These are phyloP conservation scores for Oemleria cerasiformis DNA, from an alignment of 306 rosid species.

Conservation along the genomic window DNA sequence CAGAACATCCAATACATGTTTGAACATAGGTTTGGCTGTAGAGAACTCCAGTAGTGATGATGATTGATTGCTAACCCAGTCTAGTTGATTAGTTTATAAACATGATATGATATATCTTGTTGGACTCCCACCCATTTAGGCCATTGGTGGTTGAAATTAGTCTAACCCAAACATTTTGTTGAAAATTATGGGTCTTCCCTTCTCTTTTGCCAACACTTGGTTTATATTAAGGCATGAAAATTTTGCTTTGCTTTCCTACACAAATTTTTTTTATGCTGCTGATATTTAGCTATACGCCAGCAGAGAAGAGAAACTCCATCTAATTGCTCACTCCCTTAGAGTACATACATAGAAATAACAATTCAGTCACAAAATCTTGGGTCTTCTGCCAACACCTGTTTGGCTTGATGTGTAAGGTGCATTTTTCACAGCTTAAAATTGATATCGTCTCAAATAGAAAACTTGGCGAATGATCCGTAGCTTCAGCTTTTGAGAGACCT, in stretches of 20 bases:
- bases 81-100: neutral
- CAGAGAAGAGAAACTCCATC: no score
- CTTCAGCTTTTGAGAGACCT: no score
- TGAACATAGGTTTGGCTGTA: conserved; percentile 36
- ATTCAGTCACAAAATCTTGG: no score
- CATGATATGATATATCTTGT: neutral
- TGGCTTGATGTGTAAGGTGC: no score
- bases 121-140: neutral
- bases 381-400: no score
- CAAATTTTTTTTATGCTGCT: neutral
- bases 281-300: no score
- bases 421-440: neutral
- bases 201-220: neutral
- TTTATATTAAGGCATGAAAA: neutral
- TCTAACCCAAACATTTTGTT: neutral
- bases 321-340: no score
- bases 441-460: neutral
- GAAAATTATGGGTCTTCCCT: neutral
- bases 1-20: conserved; percentile 31
- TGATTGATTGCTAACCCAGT: conserved; percentile 19
- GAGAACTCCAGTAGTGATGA: conserved; percentile 45
- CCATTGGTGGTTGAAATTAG: neutral
- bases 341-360: no score
- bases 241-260: neutral
- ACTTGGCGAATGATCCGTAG: neutral